Base-by-base conservation (phyloP, 495 filamentous ascomycete genomes). In the Copromyces sp. region DNA sequence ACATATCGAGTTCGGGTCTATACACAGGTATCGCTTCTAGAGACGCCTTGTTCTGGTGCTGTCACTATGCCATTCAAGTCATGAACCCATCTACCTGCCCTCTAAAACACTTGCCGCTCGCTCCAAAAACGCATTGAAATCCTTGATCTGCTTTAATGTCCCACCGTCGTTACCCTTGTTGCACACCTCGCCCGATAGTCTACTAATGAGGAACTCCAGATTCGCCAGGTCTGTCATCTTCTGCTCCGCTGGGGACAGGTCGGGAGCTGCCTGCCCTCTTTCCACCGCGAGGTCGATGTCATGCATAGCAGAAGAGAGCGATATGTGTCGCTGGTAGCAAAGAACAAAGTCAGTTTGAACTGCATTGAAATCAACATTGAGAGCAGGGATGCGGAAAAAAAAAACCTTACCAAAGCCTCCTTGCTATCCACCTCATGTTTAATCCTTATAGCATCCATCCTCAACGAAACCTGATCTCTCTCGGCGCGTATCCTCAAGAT, bases 371-470 rank as follows among this genome's bases (percentile, higher is more conserved):
- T 24, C 24, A 24, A 24, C 24, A 24, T 24, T 24, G 39, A 11
- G 9, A 39, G 4, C 39, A 41, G 12, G 39, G 12, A 16, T 41
- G 4, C 11, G 12, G 39, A 71, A 32, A 69, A 69, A 20, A 14
- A 24, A 70, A n/a, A 69, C 77, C 82, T 72, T 75, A 86, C 85
- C 75, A 86, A 73, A 68, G 83, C 81, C 72, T 82, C 81, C 73
- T 80, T 82, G 37, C 80, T 84, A 14, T 87, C 82, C 0, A 78
- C 81, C 74, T 88, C 84, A 69, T 92, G 89, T 74, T 84, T 85
- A 59, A 86, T 87, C 35, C 90, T 84, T 39, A 93, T 84, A 12
- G 88, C 87, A 75, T 94, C 92, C 86, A 90, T 91, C 68, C 86
- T 86, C 73, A 93, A 76, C 12, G 89, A 89, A 38, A 94, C 83